Base-by-base conservation (phyloP, 2,329 filamentous ascomycete species). In the Chaetoscypha palmicola region DNA sequence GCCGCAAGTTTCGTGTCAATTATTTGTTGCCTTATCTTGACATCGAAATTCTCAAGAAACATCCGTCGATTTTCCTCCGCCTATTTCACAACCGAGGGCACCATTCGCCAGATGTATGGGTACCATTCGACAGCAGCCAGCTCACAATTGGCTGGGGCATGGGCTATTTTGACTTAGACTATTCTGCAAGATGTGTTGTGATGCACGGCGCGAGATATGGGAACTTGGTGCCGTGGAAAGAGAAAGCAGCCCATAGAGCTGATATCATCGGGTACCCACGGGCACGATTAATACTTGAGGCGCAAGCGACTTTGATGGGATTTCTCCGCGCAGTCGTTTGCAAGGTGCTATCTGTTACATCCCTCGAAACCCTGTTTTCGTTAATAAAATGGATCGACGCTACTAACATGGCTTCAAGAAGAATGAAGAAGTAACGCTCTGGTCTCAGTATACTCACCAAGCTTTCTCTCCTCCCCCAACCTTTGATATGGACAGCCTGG, bases 131-230 rank as follows among this genome's bases (percentile, higher is more conserved):
- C 21, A 20, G 19, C 8, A 31, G 16, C 12, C 24, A 32, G 12
- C 22, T 40, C 12, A 20, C 14, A 11, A 10, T 7, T 10, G 11
- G 12, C 11, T 40, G 38, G 38, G 26, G n/a, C 8, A 20, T 19
- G 5, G 38, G 38, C 3, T n/a, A 19, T 32, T 20, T 31, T 8
- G 38, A 31, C n/a, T 3, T 40, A 8, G 8, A 31, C 7, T 31
- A 10, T 17, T 40, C 38, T 2, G 9, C 5, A 5, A 40, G n/a
- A 21, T 40, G 24, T 20, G 26, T 40, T 9, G 12, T 45, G 10
- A 45, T 48, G 46, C 14, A 42, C 22, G 42, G 46, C 4, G 20
- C 46, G 14, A n/a, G 21, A 16, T 48, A 45, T 41, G 46, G 46
- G n/a, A 21, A 38, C 12, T n/a, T 48, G 20, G 38, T 45, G 9